These are phyloP conservation scores for Metschnikowia cerradonensis DNA, from an alignment of 805 yeast species.

Conservation along the genomic window DNA sequence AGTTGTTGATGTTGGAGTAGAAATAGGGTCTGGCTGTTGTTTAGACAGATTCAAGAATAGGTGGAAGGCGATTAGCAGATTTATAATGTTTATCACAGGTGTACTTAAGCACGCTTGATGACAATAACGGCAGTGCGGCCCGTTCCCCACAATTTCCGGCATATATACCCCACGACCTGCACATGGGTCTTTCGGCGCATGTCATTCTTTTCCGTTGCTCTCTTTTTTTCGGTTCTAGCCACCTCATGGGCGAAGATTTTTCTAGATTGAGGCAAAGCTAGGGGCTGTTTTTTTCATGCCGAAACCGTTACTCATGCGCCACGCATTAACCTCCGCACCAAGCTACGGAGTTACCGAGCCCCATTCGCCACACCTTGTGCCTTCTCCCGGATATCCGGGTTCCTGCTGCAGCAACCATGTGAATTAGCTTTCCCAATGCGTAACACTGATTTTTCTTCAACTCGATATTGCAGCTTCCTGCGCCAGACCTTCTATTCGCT, in stretches of 20 bases:
- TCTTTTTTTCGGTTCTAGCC: not conserved
- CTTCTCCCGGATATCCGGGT: not conserved
- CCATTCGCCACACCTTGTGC: not conserved
- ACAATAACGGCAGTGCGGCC: conserved; percentile 1
- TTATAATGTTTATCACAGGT: not conserved
- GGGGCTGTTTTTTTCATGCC: not conserved
- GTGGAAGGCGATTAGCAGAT: not conserved
- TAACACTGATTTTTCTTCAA: not conserved
- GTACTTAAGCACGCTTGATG: not conserved
- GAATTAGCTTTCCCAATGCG: too few species aligned
- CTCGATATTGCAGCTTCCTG: not conserved
- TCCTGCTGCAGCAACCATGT: not conserved
- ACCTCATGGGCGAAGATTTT: not conserved
- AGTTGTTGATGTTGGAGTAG: too few species aligned
- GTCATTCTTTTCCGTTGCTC: not conserved
- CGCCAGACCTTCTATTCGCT: not conserved
- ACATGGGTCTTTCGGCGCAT: not conserved
- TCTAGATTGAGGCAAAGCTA: not conserved
- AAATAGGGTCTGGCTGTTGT: not conserved
- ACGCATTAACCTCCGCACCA: not conserved
- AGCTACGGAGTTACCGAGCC: not conserved
- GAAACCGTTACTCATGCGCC: not conserved
- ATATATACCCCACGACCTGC: not conserved
- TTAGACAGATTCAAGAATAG: too few species aligned
- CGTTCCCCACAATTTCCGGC: conserved; percentile 4